Evolutionary conservation across 345 rosid genomes (phyloP).

Genomic region (Sisymbrium altissimum): DNA sequence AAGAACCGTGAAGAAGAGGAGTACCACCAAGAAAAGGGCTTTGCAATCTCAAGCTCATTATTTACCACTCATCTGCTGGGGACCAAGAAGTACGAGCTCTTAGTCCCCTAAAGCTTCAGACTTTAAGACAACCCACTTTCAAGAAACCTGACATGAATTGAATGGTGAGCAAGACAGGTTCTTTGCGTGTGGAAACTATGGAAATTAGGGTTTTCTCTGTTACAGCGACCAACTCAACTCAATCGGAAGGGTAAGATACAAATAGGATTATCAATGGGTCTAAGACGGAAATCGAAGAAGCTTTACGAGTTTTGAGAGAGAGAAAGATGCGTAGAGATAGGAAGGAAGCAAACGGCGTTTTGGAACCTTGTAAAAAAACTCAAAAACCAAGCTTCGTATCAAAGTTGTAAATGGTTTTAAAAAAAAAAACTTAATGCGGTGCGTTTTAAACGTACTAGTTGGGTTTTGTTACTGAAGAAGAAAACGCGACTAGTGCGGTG

Average conservation of each 20-base stretch:
- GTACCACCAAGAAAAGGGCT: conserved; percentile 55
- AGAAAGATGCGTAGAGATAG: not conserved
- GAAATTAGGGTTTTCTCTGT: not conserved
- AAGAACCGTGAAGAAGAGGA: conserved; percentile 39
- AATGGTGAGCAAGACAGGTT: not conserved
- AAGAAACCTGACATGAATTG: conserved; percentile 1
- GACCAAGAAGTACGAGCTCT: conserved; percentile 54
- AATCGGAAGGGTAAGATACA: not conserved
- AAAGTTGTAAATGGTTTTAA: too few relatives aligned
- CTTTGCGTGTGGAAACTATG: not conserved
- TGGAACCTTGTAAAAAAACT: not conserved
- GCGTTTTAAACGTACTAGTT: too few relatives aligned
- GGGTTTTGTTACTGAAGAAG: too few relatives aligned
- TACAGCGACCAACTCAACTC: not conserved
- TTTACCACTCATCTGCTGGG: conserved; percentile 50
- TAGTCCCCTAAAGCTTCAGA: conserved; percentile 50
- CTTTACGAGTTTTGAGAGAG: not conserved
- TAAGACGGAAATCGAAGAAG: not conserved
- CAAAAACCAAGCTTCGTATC: too few relatives aligned
- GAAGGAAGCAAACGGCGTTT: not conserved
- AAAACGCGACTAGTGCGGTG: too few relatives aligned
- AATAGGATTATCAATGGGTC: not conserved
- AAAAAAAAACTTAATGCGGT: too few relatives aligned
- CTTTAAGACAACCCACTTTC: not conserved
- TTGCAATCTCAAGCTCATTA: conserved; percentile 55